Percentiles rank a stretch among this genome's conserved stretches.
Evolutionary conservation across 345 rosid genomes (phyloP).

Genomic region (Euphorbia lathyris): DNA sequence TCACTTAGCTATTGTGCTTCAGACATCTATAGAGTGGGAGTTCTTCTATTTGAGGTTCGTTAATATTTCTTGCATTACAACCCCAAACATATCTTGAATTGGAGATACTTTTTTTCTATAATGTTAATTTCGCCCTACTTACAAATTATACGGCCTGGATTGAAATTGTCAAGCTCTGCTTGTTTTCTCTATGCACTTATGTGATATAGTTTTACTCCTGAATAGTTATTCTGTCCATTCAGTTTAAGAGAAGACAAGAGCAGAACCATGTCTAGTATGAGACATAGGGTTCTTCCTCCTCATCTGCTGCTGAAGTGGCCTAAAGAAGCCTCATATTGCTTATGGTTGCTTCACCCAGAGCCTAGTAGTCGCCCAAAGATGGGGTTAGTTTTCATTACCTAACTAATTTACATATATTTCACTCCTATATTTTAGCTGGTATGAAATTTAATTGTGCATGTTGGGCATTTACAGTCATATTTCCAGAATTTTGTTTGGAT

Average conservation of each 20-base stretch:
- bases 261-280: constrained; percentile 82
- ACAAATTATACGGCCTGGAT: neutral
- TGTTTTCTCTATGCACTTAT: constrained; percentile 26
- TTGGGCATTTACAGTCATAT: neutral
- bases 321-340: constrained; percentile 91
- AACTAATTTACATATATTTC: neutral
- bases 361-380: constrained; percentile 74
- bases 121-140: constrained; percentile 4
- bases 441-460: neutral
- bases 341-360: constrained; percentile 91
- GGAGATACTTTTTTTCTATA: too few relatives aligned
- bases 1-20: constrained; percentile 69
- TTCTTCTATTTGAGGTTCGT: constrained; percentile 90
- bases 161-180: constrained; percentile 10
- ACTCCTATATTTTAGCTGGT: neutral
- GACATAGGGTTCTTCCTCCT: constrained; percentile 96
- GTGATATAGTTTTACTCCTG: constrained; percentile 25
- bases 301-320: constrained; percentile 80
- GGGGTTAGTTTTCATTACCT: constrained; percentile 41
- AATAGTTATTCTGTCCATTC: constrained; percentile 66
- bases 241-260: constrained; percentile 69
- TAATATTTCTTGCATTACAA: neutral
- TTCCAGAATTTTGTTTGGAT: neutral
- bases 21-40: constrained; percentile 81
- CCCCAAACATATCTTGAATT: constrained; percentile 2